A percentile compares a stretch with the other conserved stretches of the same genome.
Conservation (phyloP, 129 eudicot genomes). For the Escallonia rubra region DNA sequence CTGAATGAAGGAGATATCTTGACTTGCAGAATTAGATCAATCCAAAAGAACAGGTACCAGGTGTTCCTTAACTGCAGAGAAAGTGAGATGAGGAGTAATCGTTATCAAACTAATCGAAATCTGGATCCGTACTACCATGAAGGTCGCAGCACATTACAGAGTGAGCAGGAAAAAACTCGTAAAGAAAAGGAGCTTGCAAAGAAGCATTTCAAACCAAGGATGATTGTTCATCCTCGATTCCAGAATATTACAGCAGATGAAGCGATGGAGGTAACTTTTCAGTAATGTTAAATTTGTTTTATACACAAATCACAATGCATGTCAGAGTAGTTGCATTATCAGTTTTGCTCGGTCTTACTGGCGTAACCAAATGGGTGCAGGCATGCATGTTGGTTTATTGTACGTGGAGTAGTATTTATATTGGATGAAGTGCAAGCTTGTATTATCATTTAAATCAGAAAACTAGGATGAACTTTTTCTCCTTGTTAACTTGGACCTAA, state of each 20-base stretch:
- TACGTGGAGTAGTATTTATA: too few species aligned
- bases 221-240: slow-evolving; percentile 96
- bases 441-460: too few species aligned
- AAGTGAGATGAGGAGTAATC: slow-evolving; percentile 59
- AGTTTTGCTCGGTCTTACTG: background rate
- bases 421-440: too few species aligned
- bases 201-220: slow-evolving; percentile 83
- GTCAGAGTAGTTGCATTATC: background rate
- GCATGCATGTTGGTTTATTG: background rate
- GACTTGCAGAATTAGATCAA: slow-evolving; percentile 60
- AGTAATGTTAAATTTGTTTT: background rate
- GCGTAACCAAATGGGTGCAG: background rate
- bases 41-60: slow-evolving; percentile 51
- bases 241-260: slow-evolving; percentile 85
- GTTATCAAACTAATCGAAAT: slow-evolving; percentile 23
- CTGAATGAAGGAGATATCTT: slow-evolving; percentile 77
- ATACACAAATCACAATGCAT: background rate
- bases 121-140: slow-evolving; percentile 74
- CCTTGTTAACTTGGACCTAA: too few species aligned
- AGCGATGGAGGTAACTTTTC: slow-evolving; percentile 70
- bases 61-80: slow-evolving; percentile 69
- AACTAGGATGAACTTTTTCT: too few species aligned
- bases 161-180: slow-evolving; percentile 56
- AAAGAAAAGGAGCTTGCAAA: slow-evolving; percentile 81
- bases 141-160: slow-evolving; percentile 48